Conservation (phyloP, 2,329 filamentous ascomycete genomes). For the Fusarium sp. region DNA sequence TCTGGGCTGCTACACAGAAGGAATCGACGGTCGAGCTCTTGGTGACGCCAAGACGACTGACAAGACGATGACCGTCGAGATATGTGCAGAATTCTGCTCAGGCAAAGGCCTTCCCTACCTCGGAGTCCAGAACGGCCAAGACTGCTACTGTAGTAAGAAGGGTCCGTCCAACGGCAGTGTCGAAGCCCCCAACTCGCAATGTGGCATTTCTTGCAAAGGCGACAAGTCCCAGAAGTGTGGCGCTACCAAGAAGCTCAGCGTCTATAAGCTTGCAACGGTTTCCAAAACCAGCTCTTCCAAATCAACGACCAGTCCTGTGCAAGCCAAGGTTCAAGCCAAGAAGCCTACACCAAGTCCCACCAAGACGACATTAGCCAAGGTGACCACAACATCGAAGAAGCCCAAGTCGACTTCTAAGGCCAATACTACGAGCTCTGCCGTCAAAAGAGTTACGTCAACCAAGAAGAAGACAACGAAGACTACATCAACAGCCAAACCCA, state of each 20-base stretch:
- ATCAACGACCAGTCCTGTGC: not conserved
- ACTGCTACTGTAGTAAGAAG: constrained; percentile 37
- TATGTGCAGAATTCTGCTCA: constrained; percentile 34
- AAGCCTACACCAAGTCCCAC: not conserved
- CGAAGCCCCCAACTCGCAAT: constrained; percentile 25
- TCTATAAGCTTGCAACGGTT: constrained; percentile 27
- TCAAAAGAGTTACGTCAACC: not conserved
- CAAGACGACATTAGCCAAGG: not conserved
- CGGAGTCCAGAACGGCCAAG: constrained; percentile 33
- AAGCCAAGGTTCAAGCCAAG: constrained; percentile 1
- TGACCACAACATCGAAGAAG: not conserved
- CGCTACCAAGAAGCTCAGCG: constrained; percentile 23
- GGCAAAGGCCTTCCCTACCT: constrained; percentile 28
- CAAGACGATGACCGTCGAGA: constrained; percentile 29
- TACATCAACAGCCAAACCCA: not conserved
- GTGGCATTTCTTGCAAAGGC: constrained; percentile 30
- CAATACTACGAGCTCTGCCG: not conserved
- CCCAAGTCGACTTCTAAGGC: not conserved
- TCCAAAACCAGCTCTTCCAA: constrained; percentile 11
- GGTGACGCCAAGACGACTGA: constrained; percentile 22
- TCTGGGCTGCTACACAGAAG: constrained; percentile 40
- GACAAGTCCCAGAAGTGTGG: constrained; percentile 33
- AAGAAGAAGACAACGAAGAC: not conserved
- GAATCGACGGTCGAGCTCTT: constrained; percentile 13
- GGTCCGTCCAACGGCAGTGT: constrained; percentile 30